Percentiles rank a stretch among this genome's conserved stretches.
phyloP scores from a whole-genome alignment of 176 grass and related monocot species.

The Phyllostachys edulis region DNA sequence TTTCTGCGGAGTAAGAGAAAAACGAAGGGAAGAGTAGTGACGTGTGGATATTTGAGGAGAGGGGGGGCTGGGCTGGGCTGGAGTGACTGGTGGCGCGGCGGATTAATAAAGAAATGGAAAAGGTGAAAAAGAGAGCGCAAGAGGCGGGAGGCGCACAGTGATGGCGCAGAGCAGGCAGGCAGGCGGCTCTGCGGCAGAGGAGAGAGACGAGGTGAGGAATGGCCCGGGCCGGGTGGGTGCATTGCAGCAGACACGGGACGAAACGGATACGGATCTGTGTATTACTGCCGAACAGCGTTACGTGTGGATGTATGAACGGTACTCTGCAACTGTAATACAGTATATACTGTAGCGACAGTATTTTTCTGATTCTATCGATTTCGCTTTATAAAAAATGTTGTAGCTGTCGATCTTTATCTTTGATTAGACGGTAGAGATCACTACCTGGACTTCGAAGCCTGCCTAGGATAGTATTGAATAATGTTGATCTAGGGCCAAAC shows the following conservation, averaged over 20 bases:
- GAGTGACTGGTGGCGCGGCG: neutral
- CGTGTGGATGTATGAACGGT: no score
- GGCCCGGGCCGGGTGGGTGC: neutral
- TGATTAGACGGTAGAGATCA: no score
- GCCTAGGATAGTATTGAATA: no score
- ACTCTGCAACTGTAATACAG: no score
- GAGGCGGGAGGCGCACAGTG: neutral
- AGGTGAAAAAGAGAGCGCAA: neutral
- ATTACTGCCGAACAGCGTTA: no score
- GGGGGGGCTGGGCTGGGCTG: neutral
- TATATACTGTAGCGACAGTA: no score
- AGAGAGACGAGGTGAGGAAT: neutral
- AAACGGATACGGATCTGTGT: neutral
- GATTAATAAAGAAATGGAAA: no score
- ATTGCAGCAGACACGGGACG: neutral
- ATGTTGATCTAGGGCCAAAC: no score
- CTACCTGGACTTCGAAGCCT: no score
- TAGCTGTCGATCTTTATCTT: no score
- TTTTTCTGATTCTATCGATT: no score
- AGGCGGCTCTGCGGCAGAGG: neutral
- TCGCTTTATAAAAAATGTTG: no score
- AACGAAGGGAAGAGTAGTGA: neutral
- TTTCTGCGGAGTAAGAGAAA: neutral
- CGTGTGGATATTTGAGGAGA: neutral
- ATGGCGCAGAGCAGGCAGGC: neutral